Percentiles rank a stretch among this genome's conserved stretches.
phyloP scores from a whole-genome alignment of 1,284 basidiomycete genomes.

The Apiotrichum laibachii region DNA sequence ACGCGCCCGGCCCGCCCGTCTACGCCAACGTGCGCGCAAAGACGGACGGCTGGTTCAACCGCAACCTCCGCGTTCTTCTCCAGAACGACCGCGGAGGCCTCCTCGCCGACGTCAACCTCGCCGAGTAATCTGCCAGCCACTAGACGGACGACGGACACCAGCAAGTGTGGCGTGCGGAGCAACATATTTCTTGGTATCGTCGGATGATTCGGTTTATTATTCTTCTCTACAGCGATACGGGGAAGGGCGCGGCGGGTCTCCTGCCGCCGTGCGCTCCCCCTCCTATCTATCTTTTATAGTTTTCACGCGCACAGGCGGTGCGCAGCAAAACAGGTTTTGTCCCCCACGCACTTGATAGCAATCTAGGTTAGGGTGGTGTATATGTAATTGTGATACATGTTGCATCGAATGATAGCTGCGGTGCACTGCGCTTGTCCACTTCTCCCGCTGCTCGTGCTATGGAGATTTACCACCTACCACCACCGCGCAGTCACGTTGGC shows the following conservation, averaged over 20 bases:
- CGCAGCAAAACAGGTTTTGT: neutral
- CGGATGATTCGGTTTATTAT: neutral
- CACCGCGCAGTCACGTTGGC: slow-evolving; percentile 10
- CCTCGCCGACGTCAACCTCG: slow-evolving; percentile 25
- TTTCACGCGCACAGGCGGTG: neutral
- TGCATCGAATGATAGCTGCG: neutral
- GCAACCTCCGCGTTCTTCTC: slow-evolving; percentile 40
- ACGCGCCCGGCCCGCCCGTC: slow-evolving; percentile 31
- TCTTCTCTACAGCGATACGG: neutral
- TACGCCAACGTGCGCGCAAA: slow-evolving; percentile 35
- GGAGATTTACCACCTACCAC: neutral
- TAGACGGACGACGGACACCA: neutral
- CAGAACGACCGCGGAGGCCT: slow-evolving; percentile 28
- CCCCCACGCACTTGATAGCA: neutral
- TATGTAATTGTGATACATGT: slow-evolving; percentile 2
- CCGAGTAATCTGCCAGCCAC: slow-evolving; percentile 3
- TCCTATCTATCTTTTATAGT: neutral
- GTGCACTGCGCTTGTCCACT: too few species aligned
- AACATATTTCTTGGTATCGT: neutral
- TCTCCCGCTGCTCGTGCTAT: too few species aligned
- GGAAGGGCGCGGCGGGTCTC: too few species aligned
- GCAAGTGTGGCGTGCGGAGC: too few species aligned
- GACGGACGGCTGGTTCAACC: slow-evolving; percentile 43
- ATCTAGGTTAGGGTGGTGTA: neutral
- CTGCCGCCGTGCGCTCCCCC: too few species aligned